Evolutionary conservation across 345 rosid genomes (phyloP).

Genomic region (Hypericum androsaemum): DNA sequence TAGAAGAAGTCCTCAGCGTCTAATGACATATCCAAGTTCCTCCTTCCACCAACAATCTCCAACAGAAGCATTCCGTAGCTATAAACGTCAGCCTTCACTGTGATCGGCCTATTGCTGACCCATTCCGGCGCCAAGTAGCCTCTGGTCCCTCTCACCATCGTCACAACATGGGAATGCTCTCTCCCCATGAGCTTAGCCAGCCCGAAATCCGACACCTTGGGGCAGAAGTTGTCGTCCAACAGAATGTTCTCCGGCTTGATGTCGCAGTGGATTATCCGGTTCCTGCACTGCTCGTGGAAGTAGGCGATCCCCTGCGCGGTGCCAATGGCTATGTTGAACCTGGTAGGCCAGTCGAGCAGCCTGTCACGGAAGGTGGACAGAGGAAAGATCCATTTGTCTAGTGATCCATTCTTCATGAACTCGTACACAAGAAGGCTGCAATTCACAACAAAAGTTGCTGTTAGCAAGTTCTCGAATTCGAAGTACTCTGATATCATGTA

Average conservation of each 20-base stretch:
- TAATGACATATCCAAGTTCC: conserved; percentile 24
- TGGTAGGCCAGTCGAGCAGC: conserved; percentile 20
- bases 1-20: conserved; percentile 44
- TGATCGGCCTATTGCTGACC: conserved; percentile 25
- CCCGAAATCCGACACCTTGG: conserved; percentile 25
- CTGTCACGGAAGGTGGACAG: conserved; percentile 7
- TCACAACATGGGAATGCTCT: conserved; percentile 27
- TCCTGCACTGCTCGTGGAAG: conserved; percentile 25
- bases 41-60: conserved; percentile 24
- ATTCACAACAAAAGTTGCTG: not conserved
- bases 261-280: conserved; percentile 25
- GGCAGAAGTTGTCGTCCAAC: conserved; percentile 21
- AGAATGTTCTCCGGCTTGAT: conserved; percentile 25
- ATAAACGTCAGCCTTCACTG: conserved; percentile 26
- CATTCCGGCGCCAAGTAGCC: conserved; percentile 27
- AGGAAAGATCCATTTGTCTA: conserved; percentile 27
- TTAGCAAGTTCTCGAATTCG: no score
- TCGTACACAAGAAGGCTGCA: conserved; percentile 24
- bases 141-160: conserved; percentile 26
- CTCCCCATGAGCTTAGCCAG: conserved; percentile 26
- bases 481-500: not conserved
- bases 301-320: conserved; percentile 25
- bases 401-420: conserved; percentile 23
- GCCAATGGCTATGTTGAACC: conserved; percentile 21
- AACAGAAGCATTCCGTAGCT: conserved; percentile 27